Evolutionary conservation across 2,329 filamentous ascomycete species (phyloP), one percentile per base, ranked within the genome.

Genomic region (Botrytis paeoniae): DNA sequence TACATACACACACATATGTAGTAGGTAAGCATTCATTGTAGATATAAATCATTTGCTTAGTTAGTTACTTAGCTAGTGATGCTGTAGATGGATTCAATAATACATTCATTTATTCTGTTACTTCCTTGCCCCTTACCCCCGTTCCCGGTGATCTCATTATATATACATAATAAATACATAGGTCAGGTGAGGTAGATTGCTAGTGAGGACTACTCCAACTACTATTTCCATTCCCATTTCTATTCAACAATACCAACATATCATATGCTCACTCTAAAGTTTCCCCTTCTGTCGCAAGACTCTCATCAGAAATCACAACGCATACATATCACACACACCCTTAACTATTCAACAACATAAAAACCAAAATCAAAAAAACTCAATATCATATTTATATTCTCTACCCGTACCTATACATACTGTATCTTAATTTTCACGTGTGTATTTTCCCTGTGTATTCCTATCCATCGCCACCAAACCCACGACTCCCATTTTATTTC

Each of bases 381-480:
- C 51, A 57, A 57, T 29, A 57, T 57, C 14, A 29, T 29, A 57
- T 57, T 57, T 8, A 57, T 29, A 57, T 57, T 57, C n/a, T 57
- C 51, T 57, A 57, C 51, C n/a, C n/a, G n/a, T 57, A 29, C 51
- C 14, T 29, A 18, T 29, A 18, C n/a, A 14, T 18, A 57, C 14
- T 57, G 14, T 29, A 32, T 57, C 51, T 57, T 57, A 18, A 16
- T 54, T 54, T 29, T 51, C 48, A 14, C 22, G 22, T 5, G 48
- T 51, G 48, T n/a, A 51, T 51, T 54, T 54, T 57, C 64, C 65
- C 22, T 25, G 48, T 69, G 65, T 69, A 69, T 66, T 54, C 63
- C 32, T 66, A 66, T 57, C 48, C 65, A 59, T 69, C 37, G 6
- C 60, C 25, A 41, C 35, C 25, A 39, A n/a, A 69, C 48, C 48